Base-by-base conservation (phyloP, 164 flowering plant genomes). In the Brasenia schreberi region DNA sequence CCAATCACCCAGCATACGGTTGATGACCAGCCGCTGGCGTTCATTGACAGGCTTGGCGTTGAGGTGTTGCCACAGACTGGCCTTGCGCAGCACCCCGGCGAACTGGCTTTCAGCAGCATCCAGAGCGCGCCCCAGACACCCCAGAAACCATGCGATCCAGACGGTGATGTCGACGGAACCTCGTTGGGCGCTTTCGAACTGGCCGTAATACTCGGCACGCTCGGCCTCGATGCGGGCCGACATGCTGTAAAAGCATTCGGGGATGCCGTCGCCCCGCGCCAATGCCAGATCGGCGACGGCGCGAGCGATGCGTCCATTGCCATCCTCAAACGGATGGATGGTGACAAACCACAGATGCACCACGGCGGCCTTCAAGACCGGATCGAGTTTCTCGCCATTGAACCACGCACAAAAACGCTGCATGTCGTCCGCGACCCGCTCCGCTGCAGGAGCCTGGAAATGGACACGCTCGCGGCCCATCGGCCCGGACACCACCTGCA, bases 401-500 rank as follows among this genome's bases (percentile, higher is more conserved):
- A 56, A 12, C 59, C 59, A 56, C 59, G 59, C 59, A 12, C 10
- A 12, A 56, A 56, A 56, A 56, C 59, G 59, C 59, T 12, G 12
- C 12, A 56, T 56, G 12, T 56, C 59, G 59, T 56, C 12, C 59
- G 59, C 59, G 12, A 56, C 12, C 12, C 59, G 59, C 59, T 10
- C 59, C 12, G 59, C 59, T 12, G 59, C 12, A 12, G 59, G 59
- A 10, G 59, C 59, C 12, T 56, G 12, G 59, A 56, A 56, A 56
- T 56, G 59, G 12, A 56, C 59, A 12, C 59, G 59, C 59, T 56
- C 12, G 12, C 59, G 59, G 59, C 59, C 59, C 12, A 56, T 56
- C 59, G 59, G 59, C 59, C 59, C 59, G 59, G 59, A 56, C 59
- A 56, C 59, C 59, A 56, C 59, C 59, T 56, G 59, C 59, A 56